Conservation (phyloP, 768 basidiomycete genomes). For the Auriscalpium vulgare region DNA sequence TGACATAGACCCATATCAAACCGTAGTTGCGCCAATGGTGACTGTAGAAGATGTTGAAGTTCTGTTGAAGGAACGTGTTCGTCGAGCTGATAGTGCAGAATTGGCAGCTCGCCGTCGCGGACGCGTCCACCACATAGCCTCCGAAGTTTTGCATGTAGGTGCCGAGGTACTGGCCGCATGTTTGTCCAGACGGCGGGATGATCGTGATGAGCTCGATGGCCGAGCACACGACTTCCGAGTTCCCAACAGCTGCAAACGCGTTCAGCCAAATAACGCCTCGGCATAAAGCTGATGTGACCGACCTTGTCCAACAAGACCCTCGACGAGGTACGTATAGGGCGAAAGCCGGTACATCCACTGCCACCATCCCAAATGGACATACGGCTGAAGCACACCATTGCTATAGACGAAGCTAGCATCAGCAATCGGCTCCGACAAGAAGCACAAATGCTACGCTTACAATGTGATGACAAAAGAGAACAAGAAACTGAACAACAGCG, state of each 20-base stretch:
- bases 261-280: not conserved
- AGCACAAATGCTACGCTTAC: conserved; percentile 18
- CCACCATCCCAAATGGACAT: conserved; percentile 36
- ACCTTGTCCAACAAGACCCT: conserved; percentile 39
- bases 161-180: conserved; percentile 39
- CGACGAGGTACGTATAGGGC: conserved; percentile 32
- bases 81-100: conserved; percentile 54
- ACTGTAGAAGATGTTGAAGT: conserved; percentile 56
- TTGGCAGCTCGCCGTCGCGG: conserved; percentile 30
- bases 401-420: conserved; percentile 16
- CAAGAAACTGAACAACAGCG: conserved; percentile 29
- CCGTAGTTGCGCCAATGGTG: conserved; percentile 42
- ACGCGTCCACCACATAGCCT: conserved; percentile 40
- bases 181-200: conserved; percentile 34
- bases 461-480: conserved; percentile 37
- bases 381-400: conserved; percentile 42
- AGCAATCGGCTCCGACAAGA: not conserved
- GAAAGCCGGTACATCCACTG: conserved; percentile 32
- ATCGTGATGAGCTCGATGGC: conserved; percentile 54
- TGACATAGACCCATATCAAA: conserved; percentile 33
- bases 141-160: conserved; percentile 34
- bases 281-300: conserved; percentile 9
- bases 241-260: conserved; percentile 37
- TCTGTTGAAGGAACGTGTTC: conserved; percentile 45
- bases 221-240: conserved; percentile 44